Percentiles rank a stretch among this genome's conserved stretches.
These are phyloP conservation scores for Phoma sp. DNA, from an alignment of 2,329 filamentous ascomycete species.

Conservation along the genomic window DNA sequence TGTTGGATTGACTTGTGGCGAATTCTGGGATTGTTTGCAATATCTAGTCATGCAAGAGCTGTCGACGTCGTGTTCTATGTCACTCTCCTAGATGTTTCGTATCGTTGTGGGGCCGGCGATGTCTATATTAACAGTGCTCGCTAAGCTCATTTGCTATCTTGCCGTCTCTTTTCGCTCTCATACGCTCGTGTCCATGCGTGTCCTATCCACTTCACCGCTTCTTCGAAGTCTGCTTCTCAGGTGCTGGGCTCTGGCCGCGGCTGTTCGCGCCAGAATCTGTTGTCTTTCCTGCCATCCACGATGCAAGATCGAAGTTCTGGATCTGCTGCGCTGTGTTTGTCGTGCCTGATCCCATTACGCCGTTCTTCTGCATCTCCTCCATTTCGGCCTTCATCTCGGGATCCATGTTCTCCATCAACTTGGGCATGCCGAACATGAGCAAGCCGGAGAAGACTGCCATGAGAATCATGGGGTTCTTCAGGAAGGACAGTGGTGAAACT, in stretches of 20 bases:
- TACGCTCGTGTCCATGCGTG: not conserved
- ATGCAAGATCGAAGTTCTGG: slow-evolving; percentile 71
- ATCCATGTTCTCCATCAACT: slow-evolving; percentile 96
- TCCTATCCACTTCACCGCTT: slow-evolving; percentile 18
- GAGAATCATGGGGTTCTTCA: slow-evolving; percentile 97
- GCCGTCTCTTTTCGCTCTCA: slow-evolving; percentile 3
- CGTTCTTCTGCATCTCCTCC: slow-evolving; percentile 83
- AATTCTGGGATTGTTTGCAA: not conserved
- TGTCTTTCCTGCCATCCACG: slow-evolving; percentile 68
- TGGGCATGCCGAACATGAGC: slow-evolving; percentile 91
- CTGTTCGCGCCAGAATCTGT: slow-evolving; percentile 30
- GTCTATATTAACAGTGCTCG: slow-evolving; percentile 8
- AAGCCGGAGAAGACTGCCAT: slow-evolving; percentile 83
- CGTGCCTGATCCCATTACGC: slow-evolving; percentile 60
- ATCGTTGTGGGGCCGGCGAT: not conserved
- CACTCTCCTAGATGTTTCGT: not conserved
- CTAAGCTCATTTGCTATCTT: slow-evolving; percentile 4
- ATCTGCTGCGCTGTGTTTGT: slow-evolving; percentile 57
- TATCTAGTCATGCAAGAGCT: not conserved
- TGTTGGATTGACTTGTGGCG: slow-evolving; percentile 13
- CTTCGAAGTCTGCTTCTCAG: slow-evolving; percentile 28
- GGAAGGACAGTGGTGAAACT: slow-evolving; percentile 81
- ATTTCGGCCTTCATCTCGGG: slow-evolving; percentile 94
- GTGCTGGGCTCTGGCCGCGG: slow-evolving; percentile 38
- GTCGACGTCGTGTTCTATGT: not conserved